These are phyloP conservation scores for Diospyros kaki DNA, from an alignment of 148 eudicot genomes.

Conservation along the genomic window DNA sequence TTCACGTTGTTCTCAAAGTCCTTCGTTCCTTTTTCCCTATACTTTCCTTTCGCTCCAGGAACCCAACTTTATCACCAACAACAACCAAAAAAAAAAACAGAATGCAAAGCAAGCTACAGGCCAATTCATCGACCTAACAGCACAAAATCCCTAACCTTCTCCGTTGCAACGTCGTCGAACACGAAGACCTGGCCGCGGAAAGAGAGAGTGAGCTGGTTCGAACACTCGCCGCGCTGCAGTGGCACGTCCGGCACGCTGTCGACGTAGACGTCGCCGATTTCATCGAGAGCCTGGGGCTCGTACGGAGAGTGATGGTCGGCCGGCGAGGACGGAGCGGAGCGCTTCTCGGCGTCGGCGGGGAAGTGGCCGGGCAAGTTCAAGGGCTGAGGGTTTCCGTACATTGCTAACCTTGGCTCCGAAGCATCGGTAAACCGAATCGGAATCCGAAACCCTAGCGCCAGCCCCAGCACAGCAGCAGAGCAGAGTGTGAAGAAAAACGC, in stretches of 20 bases:
- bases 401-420: slow-evolving; percentile 10
- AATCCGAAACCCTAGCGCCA: too few relatives aligned
- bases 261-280: slow-evolving; percentile 19
- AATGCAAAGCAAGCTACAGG: neutral
- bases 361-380: slow-evolving; percentile 22
- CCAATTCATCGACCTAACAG: neutral
- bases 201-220: slow-evolving; percentile 57
- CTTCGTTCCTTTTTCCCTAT: too few relatives aligned
- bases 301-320: neutral
- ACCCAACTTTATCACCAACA: neutral
- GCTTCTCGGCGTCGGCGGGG: slow-evolving; percentile 17
- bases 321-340: slow-evolving; percentile 22
- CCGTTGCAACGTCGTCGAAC: slow-evolving; percentile 65
- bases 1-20: too few relatives aligned
- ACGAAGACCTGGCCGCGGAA: slow-evolving; percentile 64
- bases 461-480: too few relatives aligned
- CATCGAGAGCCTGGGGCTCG: slow-evolving; percentile 24
- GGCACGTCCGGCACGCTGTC: slow-evolving; percentile 16
- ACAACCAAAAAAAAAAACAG: neutral
- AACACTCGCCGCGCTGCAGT: slow-evolving; percentile 21
- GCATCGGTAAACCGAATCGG: too few relatives aligned
- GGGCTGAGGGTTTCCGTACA: slow-evolving; percentile 30
- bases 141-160: slow-evolving; percentile 36
- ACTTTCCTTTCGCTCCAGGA: too few relatives aligned
- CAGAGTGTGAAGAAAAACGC: too few relatives aligned